Evolutionary conservation across 495 filamentous ascomycete genomes (phyloP), one percentile per base, ranked within the genome.

Genomic region (Neurospora sp.): DNA sequence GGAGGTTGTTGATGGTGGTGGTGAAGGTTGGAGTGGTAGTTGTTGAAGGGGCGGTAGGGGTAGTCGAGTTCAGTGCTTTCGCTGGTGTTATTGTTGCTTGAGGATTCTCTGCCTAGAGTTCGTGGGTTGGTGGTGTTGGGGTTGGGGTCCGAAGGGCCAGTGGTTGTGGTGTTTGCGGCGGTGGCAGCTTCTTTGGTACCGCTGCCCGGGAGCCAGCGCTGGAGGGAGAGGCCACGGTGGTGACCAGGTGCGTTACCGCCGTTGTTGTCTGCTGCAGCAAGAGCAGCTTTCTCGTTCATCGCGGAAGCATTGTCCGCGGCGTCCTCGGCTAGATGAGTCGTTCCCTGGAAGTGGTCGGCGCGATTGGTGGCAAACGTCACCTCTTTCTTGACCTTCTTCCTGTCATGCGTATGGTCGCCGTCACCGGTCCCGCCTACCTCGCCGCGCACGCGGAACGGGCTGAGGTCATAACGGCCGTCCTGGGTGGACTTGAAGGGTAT

Each of bases 391-490:
- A 73, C 72, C 72, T 83, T 85, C 74, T 83, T 86, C 74, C 85
- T 87, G 62, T 90, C 84, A 0, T 84, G 82, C 7, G 79, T 80
- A 37, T 89, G 85, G 48, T 69, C 73, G 24, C 77, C 76, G 17
- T 54, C 36, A 31, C 71, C 24, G 78, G 38, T 24, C 19, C 71
- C 76, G 39, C 86, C 84, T 7, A 77, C 73, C 11, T 86, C 86
- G 11, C 80, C 91, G 71, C 93, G 89, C 69, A 94, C 90, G 19
- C 92, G 90, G 79, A 96, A 96, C 1, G 94, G 92, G 69, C 92
- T 95, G 7, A 94, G 85, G 78, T 98, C 92, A 75, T 92, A 93
- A 71, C 87, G 88, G 17, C 90, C 88, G 31, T 91, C 87, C 74
- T 92, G 87, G 11, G 90, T 90, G 8, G 88, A 85, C 69, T 90